Evolutionary conservation across 2,329 filamentous ascomycete genomes (phyloP), one percentile per base, ranked within the genome.

Genomic region (Nemania serpens): DNA sequence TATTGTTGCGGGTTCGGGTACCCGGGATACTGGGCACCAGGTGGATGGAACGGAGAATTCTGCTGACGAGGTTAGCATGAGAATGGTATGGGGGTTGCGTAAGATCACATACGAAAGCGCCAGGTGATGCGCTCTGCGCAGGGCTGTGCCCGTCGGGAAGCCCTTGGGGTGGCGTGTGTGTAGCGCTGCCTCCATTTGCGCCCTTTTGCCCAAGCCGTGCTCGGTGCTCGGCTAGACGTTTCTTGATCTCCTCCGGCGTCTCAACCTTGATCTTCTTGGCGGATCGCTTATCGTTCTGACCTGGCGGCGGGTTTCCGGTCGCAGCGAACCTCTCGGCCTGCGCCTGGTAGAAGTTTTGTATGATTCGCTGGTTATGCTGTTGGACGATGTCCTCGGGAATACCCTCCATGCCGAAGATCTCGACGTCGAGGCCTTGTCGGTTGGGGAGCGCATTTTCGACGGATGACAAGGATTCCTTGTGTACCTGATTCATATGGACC

Each of bases 361-460:
- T 87, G 73, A 98, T 91, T 70, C 91, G 87, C 76, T 95, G 91
- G 73, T 91, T 90, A 81, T 97, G 93, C 72, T 90, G 86, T 70
- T 91, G 85, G 59, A 91, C 80, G 64, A 96, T 85, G 59, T 97
- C 91, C 60, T 92, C 89, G 2, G 95, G 95, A 39, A 98, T 91
- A 72, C 95, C 95, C 75, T 97, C 93, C 91, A 97, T 97, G 72
- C 94, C 95, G 75, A 98, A 99, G 71, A 99, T 97, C 77, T 99
- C 95, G 62, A 96, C 87, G 62, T 96, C 92, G 62, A 96, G 86
- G 61, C 90, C 89, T 66, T 91, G 87, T 64, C 95, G 88, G 71
- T 94, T 94, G 0, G 91, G 88, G 2, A 97, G 84, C 51, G 95
- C 93, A 82, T 98, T 97, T 70, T 97, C 94, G 72, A 99, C 93